Evolutionary conservation across 139 green algal genomes (phyloP), one percentile per base, ranked within the genome.

Genomic region (Tetraselmis striata): DNA sequence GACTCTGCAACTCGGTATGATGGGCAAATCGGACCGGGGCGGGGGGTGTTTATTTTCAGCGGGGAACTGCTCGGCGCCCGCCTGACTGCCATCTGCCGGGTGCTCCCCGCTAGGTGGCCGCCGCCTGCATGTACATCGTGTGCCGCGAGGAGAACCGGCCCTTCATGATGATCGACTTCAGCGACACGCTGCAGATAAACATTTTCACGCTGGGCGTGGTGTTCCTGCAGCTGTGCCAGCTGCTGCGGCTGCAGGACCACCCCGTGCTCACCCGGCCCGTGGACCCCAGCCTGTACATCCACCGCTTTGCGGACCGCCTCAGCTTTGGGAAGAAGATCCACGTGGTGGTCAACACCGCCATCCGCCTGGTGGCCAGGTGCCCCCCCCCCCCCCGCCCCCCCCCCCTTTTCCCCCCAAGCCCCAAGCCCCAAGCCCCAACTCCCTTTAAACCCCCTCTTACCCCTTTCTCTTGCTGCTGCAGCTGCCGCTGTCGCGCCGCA

Each of bases 151-250:
- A 98, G 79, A 76, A 76, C 32, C 94, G 96, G 85, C 96, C 97
- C 77, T 99, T 96, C 90, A 96, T 99, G 92, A 93, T 99, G 45
- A 98, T 99, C 79, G 97, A 99, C 89, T 98, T 99, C 86, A 92
- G 87, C 1, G 97, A 99, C 87, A 82, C 81, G n/a, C 83, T 98
- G 59, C 87, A 92, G 82, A 77, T 91, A 32, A 93, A 93, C 30
- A 86, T 95, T 2, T 97, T 94, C 82, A 82, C 90, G 2, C 88
- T 98, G 58, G 91, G 97, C 28, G 90, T 88, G 18, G 95, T 98
- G 2, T 99, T 96, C 83, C 88, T 98, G 75, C 94, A 98, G 88
- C 90, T 99, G 59, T 90, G 91, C 83, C 88, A 90, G 31, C 88
- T 98, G 80, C 91, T 99, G 84, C 90, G 92, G 5, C 86, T 99